phyloP scores from a whole-genome alignment of 805 yeast species.

The Candida qinlingensis region DNA sequence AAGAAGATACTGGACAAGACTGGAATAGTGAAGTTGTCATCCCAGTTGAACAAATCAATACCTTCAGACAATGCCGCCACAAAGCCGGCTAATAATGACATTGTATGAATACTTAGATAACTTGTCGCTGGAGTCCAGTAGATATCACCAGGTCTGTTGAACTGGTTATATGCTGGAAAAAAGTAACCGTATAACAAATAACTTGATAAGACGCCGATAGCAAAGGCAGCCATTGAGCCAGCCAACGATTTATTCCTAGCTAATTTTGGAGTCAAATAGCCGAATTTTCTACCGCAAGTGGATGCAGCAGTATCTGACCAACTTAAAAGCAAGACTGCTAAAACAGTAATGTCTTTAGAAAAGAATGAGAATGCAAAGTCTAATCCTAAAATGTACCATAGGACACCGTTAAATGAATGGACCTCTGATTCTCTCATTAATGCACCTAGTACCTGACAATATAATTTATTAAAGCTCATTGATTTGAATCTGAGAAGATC shows the following conservation, averaged over 20 bases:
- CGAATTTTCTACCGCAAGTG: constrained; percentile 82
- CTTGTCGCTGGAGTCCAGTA: constrained; percentile 64
- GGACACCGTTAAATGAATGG: constrained; percentile 70
- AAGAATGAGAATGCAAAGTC: constrained; percentile 61
- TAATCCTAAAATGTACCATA: constrained; percentile 82
- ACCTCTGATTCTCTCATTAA: constrained; percentile 83
- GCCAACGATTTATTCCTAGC: constrained; percentile 77
- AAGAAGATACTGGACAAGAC: constrained; percentile 71
- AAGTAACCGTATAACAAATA: constrained; percentile 67
- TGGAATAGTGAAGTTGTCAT: constrained; percentile 94
- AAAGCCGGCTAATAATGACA: constrained; percentile 65
- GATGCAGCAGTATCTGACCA: constrained; percentile 99
- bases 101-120: constrained; percentile 42
- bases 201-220: constrained; percentile 63
- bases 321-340: constrained; percentile 75
- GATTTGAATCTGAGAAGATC: constrained; percentile 66
- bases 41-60: constrained; percentile 67
- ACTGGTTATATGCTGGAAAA: constrained; percentile 54
- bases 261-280: constrained; percentile 76
- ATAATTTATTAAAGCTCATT: constrained; percentile 56
- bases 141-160: constrained; percentile 52
- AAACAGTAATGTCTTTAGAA: constrained; percentile 75
- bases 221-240: constrained; percentile 84
- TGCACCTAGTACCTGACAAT: constrained; percentile 68
- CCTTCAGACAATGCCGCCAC: constrained; percentile 87